Conservation (phyloP, 768 basidiomycete genomes). For the Neoboletus magnificus region DNA sequence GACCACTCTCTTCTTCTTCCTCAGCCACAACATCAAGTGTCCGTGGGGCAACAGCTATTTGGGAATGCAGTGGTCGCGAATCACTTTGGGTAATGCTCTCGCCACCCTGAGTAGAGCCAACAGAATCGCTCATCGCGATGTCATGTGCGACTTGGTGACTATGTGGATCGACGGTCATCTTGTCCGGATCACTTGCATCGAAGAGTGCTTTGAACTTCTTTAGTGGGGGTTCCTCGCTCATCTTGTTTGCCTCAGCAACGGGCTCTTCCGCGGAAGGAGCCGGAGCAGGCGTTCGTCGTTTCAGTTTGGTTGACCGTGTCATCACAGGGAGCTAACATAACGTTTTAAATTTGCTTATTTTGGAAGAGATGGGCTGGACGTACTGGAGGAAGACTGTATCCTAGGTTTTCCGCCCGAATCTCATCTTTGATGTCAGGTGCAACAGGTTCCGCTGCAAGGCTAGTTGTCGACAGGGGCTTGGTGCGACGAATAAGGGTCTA, state of each 20-base stretch:
- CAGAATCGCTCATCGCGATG: slow-evolving; percentile 7
- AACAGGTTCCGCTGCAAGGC: slow-evolving; percentile 4
- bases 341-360: background rate
- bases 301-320: slow-evolving; percentile 42
- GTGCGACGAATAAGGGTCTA: slow-evolving; percentile 26
- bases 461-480: slow-evolving; percentile 14
- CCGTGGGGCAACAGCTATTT: slow-evolving; percentile 2
- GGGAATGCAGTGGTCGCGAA: slow-evolving; percentile 9
- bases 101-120: slow-evolving; percentile 9
- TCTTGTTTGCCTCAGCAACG: slow-evolving; percentile 11
- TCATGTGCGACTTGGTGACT: slow-evolving; percentile 11
- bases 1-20: slow-evolving; percentile 51
- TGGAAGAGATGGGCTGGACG: background rate
- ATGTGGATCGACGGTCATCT: slow-evolving; percentile 28
- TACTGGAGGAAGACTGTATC: slow-evolving; percentile 27
- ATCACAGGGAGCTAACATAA: slow-evolving; percentile 39
- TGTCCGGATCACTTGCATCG: slow-evolving; percentile 58
- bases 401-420: slow-evolving; percentile 3
- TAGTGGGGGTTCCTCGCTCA: slow-evolving; percentile 47
- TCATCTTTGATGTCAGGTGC: slow-evolving; percentile 9
- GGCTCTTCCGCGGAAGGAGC: slow-evolving; percentile 19
- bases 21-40: slow-evolving; percentile 43
- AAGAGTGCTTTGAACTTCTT: slow-evolving; percentile 74
- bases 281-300: slow-evolving; percentile 48
- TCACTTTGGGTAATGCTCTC: slow-evolving; percentile 31